Conservation (phyloP, 495 filamentous ascomycete genomes). For the Trypethelium eluteriae region DNA sequence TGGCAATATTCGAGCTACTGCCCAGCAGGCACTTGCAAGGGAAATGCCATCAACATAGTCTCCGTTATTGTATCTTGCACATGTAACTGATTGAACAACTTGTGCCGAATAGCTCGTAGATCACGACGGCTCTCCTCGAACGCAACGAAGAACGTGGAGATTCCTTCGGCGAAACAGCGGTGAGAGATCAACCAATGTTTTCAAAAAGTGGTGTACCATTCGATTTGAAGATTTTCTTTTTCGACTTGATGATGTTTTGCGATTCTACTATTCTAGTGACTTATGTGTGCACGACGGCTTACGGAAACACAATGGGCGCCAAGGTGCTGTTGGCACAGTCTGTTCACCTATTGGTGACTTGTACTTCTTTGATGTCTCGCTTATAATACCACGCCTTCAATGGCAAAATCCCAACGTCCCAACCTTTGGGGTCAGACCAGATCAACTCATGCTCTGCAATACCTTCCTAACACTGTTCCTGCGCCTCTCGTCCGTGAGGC, state of each 20-base stretch:
- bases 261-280: background rate
- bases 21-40: constrained; percentile 10
- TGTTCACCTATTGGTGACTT: background rate
- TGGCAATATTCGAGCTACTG: constrained; percentile 4
- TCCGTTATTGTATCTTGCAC: background rate
- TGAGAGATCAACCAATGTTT: background rate
- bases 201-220: background rate
- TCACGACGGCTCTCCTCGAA: background rate
- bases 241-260: background rate
- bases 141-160: background rate
- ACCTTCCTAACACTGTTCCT: background rate
- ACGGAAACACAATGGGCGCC: background rate
- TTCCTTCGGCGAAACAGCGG: background rate
- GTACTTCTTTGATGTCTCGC: background rate
- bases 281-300: background rate
- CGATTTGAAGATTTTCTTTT: background rate
- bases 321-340: background rate
- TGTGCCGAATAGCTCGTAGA: background rate
- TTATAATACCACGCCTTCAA: background rate
- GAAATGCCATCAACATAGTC: background rate
- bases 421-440: background rate
- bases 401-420: background rate
- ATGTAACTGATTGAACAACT: background rate
- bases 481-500: background rate
- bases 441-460: background rate